Evolutionary conservation across 2,329 filamentous ascomycete genomes (phyloP).

Genomic region (Ophioceras dolichostomum): DNA sequence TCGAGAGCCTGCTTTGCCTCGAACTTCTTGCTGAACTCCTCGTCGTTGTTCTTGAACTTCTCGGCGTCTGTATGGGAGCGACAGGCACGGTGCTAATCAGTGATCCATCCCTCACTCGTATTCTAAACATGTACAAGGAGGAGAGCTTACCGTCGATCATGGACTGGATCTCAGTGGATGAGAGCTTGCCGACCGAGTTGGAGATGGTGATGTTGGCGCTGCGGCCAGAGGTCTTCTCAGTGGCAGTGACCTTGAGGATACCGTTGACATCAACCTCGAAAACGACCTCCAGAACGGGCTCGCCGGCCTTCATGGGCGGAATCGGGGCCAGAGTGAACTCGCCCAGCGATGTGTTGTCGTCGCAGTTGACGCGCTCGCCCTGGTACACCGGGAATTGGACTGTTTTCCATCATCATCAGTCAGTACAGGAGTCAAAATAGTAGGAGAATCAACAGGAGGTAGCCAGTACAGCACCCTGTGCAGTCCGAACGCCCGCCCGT

Average conservation of each 20-base stretch:
- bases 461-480: too few species aligned
- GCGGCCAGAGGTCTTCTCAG: slow-evolving; percentile 96
- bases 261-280: slow-evolving; percentile 99
- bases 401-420: too few species aligned
- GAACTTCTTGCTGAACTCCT: slow-evolving; percentile 98
- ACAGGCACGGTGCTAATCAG: too few species aligned
- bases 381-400: slow-evolving; percentile 91
- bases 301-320: slow-evolving; percentile 82
- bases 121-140: too few species aligned
- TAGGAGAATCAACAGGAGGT: too few species aligned
- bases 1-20: slow-evolving; percentile 99
- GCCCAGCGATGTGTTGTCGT: slow-evolving; percentile 94
- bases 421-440: too few species aligned
- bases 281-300: slow-evolving; percentile 92
- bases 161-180: slow-evolving; percentile 85
- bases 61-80: slow-evolving; percentile 66
- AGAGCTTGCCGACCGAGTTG: slow-evolving; percentile 99
- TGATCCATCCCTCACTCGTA: too few species aligned
- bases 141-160: slow-evolving; percentile 82
- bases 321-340: slow-evolving; percentile 92
- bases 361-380: slow-evolving; percentile 95
- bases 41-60: slow-evolving; percentile 97
- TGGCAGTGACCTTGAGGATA: slow-evolving; percentile 98
- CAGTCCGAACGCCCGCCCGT: too few species aligned
- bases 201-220: slow-evolving; percentile 99